Percentiles rank a stretch among this genome's conserved stretches.
phyloP scores from a whole-genome alignment of 495 filamentous ascomycete genomes.

The Neurospora pannonica region DNA sequence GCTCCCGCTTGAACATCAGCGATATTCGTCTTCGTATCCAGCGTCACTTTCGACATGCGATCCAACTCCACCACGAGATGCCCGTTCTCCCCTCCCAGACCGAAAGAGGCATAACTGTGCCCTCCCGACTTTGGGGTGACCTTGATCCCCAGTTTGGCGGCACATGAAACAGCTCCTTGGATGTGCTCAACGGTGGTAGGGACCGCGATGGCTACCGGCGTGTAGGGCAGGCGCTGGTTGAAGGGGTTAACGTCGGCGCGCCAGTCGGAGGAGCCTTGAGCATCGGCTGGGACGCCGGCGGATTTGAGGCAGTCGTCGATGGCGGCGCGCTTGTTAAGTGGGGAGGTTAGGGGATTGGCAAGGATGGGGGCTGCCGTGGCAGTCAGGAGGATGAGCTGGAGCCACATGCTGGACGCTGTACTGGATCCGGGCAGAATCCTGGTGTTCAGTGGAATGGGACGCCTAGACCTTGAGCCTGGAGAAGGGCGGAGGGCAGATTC shows the following conservation, averaged over 20 bases:
- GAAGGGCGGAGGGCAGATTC: neutral
- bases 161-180: slow-evolving; percentile 34
- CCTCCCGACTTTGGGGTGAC: slow-evolving; percentile 36
- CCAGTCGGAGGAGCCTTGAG: slow-evolving; percentile 28
- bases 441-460: neutral
- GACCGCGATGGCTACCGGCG: slow-evolving; percentile 31
- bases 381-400: slow-evolving; percentile 4
- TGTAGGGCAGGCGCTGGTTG: slow-evolving; percentile 30
- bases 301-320: slow-evolving; percentile 33
- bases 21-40: slow-evolving; percentile 28
- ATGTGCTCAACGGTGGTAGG: slow-evolving; percentile 32
- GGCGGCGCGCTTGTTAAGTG: slow-evolving; percentile 20
- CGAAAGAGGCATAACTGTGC: slow-evolving; percentile 38
- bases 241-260: slow-evolving; percentile 28
- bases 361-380: slow-evolving; percentile 7
- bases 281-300: slow-evolving; percentile 23
- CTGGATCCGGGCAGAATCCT: neutral
- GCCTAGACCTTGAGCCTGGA: neutral
- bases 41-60: slow-evolving; percentile 31
- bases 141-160: slow-evolving; percentile 30
- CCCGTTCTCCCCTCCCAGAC: slow-evolving; percentile 38
- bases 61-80: slow-evolving; percentile 37
- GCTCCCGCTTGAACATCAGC: slow-evolving; percentile 32
- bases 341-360: slow-evolving; percentile 5
- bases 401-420: slow-evolving; percentile 9